A percentile compares a stretch with the other conserved stretches of the same genome.
Conservation (phyloP, 129 eudicot species). For the Flaveria robusta region DNA sequence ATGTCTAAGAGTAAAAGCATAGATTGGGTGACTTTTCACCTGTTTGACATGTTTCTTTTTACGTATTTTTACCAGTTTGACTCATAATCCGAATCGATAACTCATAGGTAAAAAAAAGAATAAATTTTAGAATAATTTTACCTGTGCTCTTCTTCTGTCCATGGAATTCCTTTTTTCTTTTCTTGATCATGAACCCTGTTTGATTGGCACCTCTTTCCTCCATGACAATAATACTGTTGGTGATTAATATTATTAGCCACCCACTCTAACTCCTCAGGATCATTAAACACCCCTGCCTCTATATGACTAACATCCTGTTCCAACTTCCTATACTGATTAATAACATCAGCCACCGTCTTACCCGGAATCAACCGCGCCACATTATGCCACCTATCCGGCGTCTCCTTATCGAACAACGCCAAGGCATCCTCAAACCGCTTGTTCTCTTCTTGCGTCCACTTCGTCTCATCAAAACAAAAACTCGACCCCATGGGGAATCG, state of each 20-base stretch:
- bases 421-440: slow-evolving; percentile 74
- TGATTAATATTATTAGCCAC: slow-evolving; percentile 29
- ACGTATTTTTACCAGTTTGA: too few species aligned
- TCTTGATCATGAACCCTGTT: slow-evolving; percentile 59
- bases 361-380: slow-evolving; percentile 88
- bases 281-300: slow-evolving; percentile 63
- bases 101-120: neutral
- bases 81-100: too few species aligned
- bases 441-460: slow-evolving; percentile 83
- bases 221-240: slow-evolving; percentile 45
- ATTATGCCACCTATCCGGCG: slow-evolving; percentile 83
- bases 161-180: slow-evolving; percentile 89
- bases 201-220: slow-evolving; percentile 46
- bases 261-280: slow-evolving; percentile 61
- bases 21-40: too few species aligned
- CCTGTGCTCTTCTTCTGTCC: slow-evolving; percentile 99
- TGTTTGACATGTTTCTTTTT: too few species aligned
- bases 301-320: slow-evolving; percentile 79
- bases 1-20: too few species aligned
- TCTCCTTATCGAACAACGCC: slow-evolving; percentile 67
- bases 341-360: slow-evolving; percentile 63
- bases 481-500: slow-evolving; percentile 34
- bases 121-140: slow-evolving; percentile 14
- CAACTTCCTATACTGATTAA: slow-evolving; percentile 66
- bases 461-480: slow-evolving; percentile 62